phyloP scores from a whole-genome alignment of 2,329 filamentous ascomycete species.

The Claviceps pazoutovae region DNA sequence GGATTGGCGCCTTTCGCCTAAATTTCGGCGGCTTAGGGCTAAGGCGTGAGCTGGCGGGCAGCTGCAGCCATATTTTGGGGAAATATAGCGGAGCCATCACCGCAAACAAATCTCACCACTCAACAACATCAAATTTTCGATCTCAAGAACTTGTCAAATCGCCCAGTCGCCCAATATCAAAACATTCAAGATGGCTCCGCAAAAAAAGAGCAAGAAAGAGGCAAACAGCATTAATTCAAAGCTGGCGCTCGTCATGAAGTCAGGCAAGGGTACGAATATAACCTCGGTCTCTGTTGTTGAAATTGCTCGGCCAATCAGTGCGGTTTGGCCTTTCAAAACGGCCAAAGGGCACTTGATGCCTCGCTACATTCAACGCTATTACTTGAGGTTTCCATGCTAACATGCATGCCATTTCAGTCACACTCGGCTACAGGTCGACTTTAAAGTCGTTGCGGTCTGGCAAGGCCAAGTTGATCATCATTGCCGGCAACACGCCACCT shows the following conservation, averaged over 20 bases:
- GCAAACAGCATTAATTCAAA: constrained; percentile 54
- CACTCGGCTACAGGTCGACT: constrained; percentile 28
- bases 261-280: constrained; percentile 53
- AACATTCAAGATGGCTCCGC: constrained; percentile 46
- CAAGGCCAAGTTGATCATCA: constrained; percentile 98
- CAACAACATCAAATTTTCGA: not conserved
- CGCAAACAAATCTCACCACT: not conserved
- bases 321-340: not conserved
- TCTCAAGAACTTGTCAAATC: constrained; percentile 12
- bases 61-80: too few species aligned
- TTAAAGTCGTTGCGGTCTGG: constrained; percentile 84
- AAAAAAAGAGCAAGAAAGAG: constrained; percentile 78
- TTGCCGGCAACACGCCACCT: constrained; percentile 85
- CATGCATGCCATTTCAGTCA: constrained; percentile 16
- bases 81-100: too few species aligned
- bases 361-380: not conserved
- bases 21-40: constrained; percentile 28
- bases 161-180: constrained; percentile 3
- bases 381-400: not conserved
- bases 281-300: not conserved
- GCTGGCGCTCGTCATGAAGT: constrained; percentile 50
- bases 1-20: constrained; percentile 20
- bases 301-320: not conserved
- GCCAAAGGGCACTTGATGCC: not conserved
- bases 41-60: not conserved